These are phyloP conservation scores for Diplodia seriata DNA, from an alignment of 2,329 filamentous ascomycete species.

Conservation along the genomic window DNA sequence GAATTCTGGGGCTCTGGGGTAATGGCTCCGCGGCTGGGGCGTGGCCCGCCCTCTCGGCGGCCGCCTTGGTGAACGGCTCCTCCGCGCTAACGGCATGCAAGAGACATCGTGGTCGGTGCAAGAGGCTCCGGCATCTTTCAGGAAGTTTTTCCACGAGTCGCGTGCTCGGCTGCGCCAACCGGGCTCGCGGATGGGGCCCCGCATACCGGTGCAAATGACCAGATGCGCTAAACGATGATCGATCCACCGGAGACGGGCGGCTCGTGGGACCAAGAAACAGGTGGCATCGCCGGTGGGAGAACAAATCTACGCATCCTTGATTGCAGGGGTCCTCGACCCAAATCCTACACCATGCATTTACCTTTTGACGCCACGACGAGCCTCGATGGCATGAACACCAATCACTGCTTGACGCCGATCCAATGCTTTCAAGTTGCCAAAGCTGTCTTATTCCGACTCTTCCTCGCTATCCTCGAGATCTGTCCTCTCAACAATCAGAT, in stretches of 20 bases:
- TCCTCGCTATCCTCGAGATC: slow-evolving; percentile 61
- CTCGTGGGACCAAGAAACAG: neutral
- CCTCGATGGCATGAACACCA: slow-evolving; percentile 2
- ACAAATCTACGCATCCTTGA: neutral
- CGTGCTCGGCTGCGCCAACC: slow-evolving; percentile 5
- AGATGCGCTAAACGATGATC: slow-evolving; percentile 24
- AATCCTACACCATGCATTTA: slow-evolving; percentile 17
- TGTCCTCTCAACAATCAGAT: slow-evolving; percentile 83
- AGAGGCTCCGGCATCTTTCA: neutral
- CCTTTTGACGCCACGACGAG: slow-evolving; percentile 16
- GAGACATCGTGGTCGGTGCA: neutral
- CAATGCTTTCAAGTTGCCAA: slow-evolving; percentile 15
- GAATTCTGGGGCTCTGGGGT: slow-evolving; percentile 16
- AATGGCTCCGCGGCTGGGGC: slow-evolving; percentile 9
- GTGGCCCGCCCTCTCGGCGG: slow-evolving; percentile 5
- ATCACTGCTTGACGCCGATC: slow-evolving; percentile 14
- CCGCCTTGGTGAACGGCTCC: slow-evolving; percentile 2
- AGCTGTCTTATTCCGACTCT: slow-evolving; percentile 15
- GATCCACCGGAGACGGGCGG: slow-evolving; percentile 26
- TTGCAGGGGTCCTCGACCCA: neutral
- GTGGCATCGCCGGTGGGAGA: slow-evolving; percentile 18
- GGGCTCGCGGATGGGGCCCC: slow-evolving; percentile 6
- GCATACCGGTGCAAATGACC: slow-evolving; percentile 7
- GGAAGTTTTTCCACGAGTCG: slow-evolving; percentile 28
- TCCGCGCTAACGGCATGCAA: slow-evolving; percentile 20